phyloP scores from a whole-genome alignment of 805 yeast genomes.

The Kazachstania taianensis region DNA sequence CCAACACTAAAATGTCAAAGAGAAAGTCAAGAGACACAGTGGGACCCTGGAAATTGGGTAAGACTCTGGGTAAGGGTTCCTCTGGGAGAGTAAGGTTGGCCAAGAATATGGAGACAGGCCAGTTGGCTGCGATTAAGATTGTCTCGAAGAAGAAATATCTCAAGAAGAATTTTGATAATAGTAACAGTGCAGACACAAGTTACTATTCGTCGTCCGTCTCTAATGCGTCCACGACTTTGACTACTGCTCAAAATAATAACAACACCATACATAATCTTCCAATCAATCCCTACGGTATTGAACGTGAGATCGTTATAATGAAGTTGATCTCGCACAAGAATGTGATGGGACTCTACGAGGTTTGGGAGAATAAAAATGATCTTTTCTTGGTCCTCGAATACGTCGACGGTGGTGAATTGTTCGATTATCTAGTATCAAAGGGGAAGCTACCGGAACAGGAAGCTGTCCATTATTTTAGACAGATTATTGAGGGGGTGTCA shows the following conservation, averaged over 20 bases:
- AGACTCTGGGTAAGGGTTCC: constrained; percentile 73
- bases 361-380: constrained; percentile 94
- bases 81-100: constrained; percentile 74
- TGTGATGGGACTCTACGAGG: constrained; percentile 87
- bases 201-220: constrained; percentile 10
- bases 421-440: constrained; percentile 56
- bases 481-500: constrained; percentile 67
- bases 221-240: constrained; percentile 11
- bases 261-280: constrained; percentile 9
- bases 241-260: constrained; percentile 8
- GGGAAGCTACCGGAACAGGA: constrained; percentile 66
- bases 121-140: constrained; percentile 74
- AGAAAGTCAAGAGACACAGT: constrained; percentile 35
- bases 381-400: constrained; percentile 69
- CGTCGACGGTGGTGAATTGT: constrained; percentile 82
- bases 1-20: constrained; percentile 23
- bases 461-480: constrained; percentile 68
- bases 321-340: constrained; percentile 89
- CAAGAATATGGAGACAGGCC: constrained; percentile 57
- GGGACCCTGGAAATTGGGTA: constrained; percentile 79
- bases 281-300: constrained; percentile 76
- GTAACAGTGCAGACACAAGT: constrained; percentile 6
- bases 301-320: constrained; percentile 95
- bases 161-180: constrained; percentile 25
- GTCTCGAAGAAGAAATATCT: constrained; percentile 47